Conservation (phyloP, 1,139 yeast species). For the Magnusiomyces fungicola region DNA sequence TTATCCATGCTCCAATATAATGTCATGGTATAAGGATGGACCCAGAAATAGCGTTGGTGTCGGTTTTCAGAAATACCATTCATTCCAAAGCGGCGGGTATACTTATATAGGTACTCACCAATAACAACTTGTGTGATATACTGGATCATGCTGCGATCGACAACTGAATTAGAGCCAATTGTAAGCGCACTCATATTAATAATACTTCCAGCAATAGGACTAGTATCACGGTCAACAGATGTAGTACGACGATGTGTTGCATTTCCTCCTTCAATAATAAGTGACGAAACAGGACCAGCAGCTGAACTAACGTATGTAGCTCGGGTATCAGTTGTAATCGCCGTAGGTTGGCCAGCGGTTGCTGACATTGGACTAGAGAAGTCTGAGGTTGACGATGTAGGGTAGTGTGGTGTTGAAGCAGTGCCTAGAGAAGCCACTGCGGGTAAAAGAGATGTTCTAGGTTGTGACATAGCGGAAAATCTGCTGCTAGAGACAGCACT, state of each 20-base stretch:
- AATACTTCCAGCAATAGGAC: constrained; percentile 14
- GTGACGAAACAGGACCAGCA: not conserved
- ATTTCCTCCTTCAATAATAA: not conserved
- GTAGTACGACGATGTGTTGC: not conserved
- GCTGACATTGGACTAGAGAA: not conserved
- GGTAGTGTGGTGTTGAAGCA: not conserved
- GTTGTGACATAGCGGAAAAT: not conserved
- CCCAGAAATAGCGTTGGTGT: constrained; percentile 93
- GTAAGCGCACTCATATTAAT: constrained; percentile 35
- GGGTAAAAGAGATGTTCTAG: not conserved
- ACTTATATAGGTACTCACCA: constrained; percentile 86
- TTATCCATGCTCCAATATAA: constrained; percentile 83
- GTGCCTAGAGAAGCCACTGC: not conserved
- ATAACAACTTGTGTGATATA: constrained; percentile 88
- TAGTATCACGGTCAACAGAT: not conserved
- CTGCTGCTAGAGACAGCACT: not conserved
- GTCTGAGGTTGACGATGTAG: not conserved
- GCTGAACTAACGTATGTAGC: too few relatives aligned
- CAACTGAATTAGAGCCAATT: constrained; percentile 52
- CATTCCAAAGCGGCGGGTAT: constrained; percentile 72
- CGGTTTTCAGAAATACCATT: constrained; percentile 70
- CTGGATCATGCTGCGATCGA: constrained; percentile 71
- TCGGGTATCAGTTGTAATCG: not conserved
- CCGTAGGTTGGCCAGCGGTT: too few relatives aligned
- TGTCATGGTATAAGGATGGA: constrained; percentile 88